Base-by-base conservation (phyloP, 306 rosid genomes). In the Glycine tomentella region DNA sequence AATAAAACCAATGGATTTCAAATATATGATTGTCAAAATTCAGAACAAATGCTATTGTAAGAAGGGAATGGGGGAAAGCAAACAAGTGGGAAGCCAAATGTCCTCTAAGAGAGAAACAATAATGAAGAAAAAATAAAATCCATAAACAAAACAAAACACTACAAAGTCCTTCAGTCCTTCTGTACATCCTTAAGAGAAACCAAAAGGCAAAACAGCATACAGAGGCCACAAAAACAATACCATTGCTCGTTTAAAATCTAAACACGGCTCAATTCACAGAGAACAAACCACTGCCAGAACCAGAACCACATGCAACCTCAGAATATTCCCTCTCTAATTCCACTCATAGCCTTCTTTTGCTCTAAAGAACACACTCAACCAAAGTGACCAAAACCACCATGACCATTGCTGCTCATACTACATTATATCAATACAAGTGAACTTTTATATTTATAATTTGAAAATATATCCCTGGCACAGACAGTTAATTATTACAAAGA, bases 151-250 rank as follows among this genome's bases (percentile, higher is more conserved):
- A 69, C 38, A 48, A 50, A 17, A 31, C 74, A 73, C n/a, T 8
- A 12, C 65, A 61, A 50, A 38, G 11, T 46, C 31, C 31, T 25
- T 25, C 15, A 1, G 8, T 20, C 52, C 63, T 15, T 12, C 34
- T 6, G 31, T 25, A 25, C 31, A 45, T 48, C 42, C 63, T 25
- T 25, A 25, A 25, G 31, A 25, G 31, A 25, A 25, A 25, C 69
- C 66, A 42, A 52, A 20, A 20, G 74, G 61, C 38, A 45, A 66
- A 65, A 42, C 48, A 68, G 45, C 77, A 65, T 8, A 74, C 17
- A 33, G 64, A 75, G 52, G 46, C 56, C 45, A 67, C 65, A 82
- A 36, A 33, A 70, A 31, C 48, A 52, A 3, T 42, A 16, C 57
- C 36, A 25, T 8, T 11, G 53, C 74, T 75, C 61, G 59, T 13